Evolutionary conservation across 768 basidiomycete genomes (phyloP).

Genomic region (Ramaria rubella): DNA sequence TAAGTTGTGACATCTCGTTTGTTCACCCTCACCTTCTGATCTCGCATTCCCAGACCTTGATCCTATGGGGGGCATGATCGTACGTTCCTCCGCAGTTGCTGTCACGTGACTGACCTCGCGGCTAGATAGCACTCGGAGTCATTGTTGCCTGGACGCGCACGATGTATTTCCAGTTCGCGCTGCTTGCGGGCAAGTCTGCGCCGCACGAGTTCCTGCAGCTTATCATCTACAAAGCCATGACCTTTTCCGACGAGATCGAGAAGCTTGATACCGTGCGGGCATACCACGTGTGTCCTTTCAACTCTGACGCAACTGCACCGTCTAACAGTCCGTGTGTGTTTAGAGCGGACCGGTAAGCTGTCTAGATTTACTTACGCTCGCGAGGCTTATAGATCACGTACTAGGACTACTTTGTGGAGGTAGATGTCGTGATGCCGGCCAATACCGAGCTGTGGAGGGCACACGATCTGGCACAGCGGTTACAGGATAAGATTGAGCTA

Average conservation of each 20-base stretch:
- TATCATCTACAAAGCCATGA: constrained; percentile 87
- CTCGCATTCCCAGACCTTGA: constrained; percentile 50
- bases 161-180: constrained; percentile 72
- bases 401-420: constrained; percentile 87
- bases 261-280: constrained; percentile 89
- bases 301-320: constrained; percentile 13
- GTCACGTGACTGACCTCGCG: neutral
- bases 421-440: constrained; percentile 90
- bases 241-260: constrained; percentile 80
- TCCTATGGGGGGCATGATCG: constrained; percentile 70
- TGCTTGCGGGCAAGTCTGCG: constrained; percentile 88
- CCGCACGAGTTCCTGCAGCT: constrained; percentile 87
- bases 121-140: constrained; percentile 71
- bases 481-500: constrained; percentile 85
- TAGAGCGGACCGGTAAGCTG: constrained; percentile 66
- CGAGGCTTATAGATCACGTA: neutral
- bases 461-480: constrained; percentile 75
- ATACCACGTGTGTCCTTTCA: constrained; percentile 60
- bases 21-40: neutral
- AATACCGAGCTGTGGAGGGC: constrained; percentile 86
- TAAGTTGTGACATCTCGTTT: constrained; percentile 33
- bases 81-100: constrained; percentile 29
- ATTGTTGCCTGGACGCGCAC: constrained; percentile 73
- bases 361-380: neutral
- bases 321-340: constrained; percentile 12